Percentiles rank a stretch among this genome's conserved stretches.
Evolutionary conservation across 371 early-diverging fungal genomes (phyloP).

Genomic region (Batkoa obscura): DNA sequence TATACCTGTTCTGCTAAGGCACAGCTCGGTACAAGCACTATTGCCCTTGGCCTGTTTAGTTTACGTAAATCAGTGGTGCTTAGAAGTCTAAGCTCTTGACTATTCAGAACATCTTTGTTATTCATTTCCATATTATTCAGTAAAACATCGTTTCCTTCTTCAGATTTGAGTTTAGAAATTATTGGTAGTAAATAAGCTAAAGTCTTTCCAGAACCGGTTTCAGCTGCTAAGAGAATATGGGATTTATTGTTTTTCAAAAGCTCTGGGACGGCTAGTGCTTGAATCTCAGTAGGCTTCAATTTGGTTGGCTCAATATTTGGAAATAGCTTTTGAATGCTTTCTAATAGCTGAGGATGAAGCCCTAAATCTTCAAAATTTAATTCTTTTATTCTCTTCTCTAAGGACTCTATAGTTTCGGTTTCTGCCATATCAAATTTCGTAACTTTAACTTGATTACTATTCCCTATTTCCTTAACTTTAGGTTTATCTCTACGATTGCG

Average conservation of each 20-base stretch:
- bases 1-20: slow-evolving; percentile 80
- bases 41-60: slow-evolving; percentile 52
- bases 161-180: slow-evolving; percentile 44
- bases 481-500: neutral
- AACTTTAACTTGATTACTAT: neutral
- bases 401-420: neutral
- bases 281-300: slow-evolving; percentile 68
- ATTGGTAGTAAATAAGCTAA: slow-evolving; percentile 87
- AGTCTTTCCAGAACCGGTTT: slow-evolving; percentile 98
- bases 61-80: slow-evolving; percentile 19
- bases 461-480: slow-evolving; percentile 11
- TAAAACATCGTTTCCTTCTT: slow-evolving; percentile 20
- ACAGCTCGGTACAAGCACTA: slow-evolving; percentile 92
- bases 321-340: neutral
- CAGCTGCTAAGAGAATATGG: slow-evolving; percentile 68
- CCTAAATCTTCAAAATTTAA: slow-evolving; percentile 5
- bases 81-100: slow-evolving; percentile 10
- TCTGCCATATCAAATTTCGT: slow-evolving; percentile 1
- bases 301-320: slow-evolving; percentile 7
- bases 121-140: no score
- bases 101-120: neutral
- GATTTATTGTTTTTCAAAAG: slow-evolving; percentile 28
- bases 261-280: slow-evolving; percentile 70
- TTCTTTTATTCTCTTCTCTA: neutral
- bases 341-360: slow-evolving; percentile 5